Conservation (phyloP, 2,329 filamentous ascomycete species). For the Arachnomyces sp. region DNA sequence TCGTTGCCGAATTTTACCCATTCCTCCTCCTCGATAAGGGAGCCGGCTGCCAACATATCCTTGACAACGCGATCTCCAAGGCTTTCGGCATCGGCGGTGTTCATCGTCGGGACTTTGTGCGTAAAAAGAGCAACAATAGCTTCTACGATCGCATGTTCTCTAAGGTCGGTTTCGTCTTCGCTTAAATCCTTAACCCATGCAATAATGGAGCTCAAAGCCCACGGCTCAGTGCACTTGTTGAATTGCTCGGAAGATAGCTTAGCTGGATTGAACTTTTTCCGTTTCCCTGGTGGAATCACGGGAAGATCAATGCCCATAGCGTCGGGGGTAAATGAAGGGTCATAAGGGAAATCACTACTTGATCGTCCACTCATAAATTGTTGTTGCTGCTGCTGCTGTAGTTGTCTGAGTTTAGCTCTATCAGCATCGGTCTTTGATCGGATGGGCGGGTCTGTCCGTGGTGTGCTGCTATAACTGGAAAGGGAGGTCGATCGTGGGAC, state of each 20-base stretch:
- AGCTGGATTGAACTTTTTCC: conserved; percentile 75
- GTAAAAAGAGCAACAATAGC: conserved; percentile 85
- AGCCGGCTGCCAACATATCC: conserved; percentile 70
- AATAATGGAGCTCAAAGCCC: conserved; percentile 84
- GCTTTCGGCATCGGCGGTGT: conserved; percentile 89
- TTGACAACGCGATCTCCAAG: conserved; percentile 70
- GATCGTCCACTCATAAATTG: conserved; percentile 29
- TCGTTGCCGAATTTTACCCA: conserved; percentile 90
- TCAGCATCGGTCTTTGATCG: conserved; percentile 93
- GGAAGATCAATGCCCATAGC: conserved; percentile 65
- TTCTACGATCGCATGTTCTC: conserved; percentile 75
- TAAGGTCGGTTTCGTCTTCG: conserved; percentile 83
- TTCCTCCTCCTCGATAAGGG: conserved; percentile 82
- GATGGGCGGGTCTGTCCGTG: conserved; percentile 70
- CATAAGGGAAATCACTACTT: not conserved
- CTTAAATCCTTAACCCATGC: conserved; percentile 82
- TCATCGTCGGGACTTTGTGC: conserved; percentile 95
- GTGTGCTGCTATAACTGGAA: conserved; percentile 71
- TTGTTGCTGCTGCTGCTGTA: conserved; percentile 51
- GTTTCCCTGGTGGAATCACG: conserved; percentile 68
- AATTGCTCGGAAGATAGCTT: conserved; percentile 78
- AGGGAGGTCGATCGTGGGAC: conserved; percentile 73
- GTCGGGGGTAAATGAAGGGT: conserved; percentile 38
- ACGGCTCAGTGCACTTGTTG: conserved; percentile 77
- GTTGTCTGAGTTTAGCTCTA: conserved; percentile 46